Evolutionary conservation across 2,329 filamentous ascomycete species (phyloP), one percentile per base, ranked within the genome.

Genomic region (Fusarium armeniacum): DNA sequence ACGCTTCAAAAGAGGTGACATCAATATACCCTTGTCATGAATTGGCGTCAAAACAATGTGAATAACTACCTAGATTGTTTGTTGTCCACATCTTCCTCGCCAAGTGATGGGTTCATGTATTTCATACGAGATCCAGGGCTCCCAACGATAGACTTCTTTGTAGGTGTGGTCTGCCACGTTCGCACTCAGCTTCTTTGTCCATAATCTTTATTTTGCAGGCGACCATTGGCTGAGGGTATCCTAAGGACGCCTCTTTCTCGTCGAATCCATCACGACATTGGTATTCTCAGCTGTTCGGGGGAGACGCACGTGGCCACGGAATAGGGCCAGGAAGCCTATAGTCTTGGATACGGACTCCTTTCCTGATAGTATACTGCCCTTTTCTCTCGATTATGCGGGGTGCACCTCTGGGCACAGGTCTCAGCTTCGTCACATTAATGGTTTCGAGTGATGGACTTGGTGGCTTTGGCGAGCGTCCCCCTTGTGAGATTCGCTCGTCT

Each of bases 181-280:
- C 20, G 2, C 16, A 36, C 6, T 3, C 32, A 3, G n/a, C 9
- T 41, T 38, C 38, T 15, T 11, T 3, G 2, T 45, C 16, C 18
- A 10, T 16, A 6, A 4, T 22, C 15, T 44, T 28, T 2, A 11
- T 24, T 2, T 35, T 18, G 5, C 13, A 43, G 4, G 22, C 18
- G 3, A 9, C 33, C 58, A 75, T 74, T 9, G 58, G 59, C 32
- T 57, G 50, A 12, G 73, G 65, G 18, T 65, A 54, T 3, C 58
- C 58, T 12, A 62, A 56, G 4, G 59, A 67, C 18, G 53, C 43
- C 41, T 79, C 77, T 6, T 52, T 49, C 16, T 26, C 38, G 20
- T 76, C 63, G 36, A 80, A 79, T 0, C 77, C 76, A 59, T 80
- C 78, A 12, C 76, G 68, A 24, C 77, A 78, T 33, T 75, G 75